Base-by-base conservation (phyloP, 2,329 filamentous ascomycete genomes). In the Grosmannia clavigera region DNA sequence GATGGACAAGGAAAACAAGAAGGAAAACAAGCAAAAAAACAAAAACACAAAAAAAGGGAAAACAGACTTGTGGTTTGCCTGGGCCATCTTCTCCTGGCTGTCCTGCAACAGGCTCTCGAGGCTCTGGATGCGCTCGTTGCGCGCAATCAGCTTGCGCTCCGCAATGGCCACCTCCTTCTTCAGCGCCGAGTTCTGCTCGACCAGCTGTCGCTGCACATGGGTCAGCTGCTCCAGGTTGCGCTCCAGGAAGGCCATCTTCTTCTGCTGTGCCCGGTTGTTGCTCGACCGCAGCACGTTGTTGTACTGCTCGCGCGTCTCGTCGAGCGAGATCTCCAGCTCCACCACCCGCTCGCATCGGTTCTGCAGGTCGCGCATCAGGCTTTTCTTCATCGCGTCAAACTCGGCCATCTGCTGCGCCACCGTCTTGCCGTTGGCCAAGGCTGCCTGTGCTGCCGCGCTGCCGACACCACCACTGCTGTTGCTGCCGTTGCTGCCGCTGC, bases 371-470 rank as follows among this genome's bases (percentile, higher is more conserved):
- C 94, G 89, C 94, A 99, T 99, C 66, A 99, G 80, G 66, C 89
- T 95, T 83, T 99, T 99, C 85, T 99, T 99, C 92, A 99, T 99
- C 62, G 90, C 88, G 73, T 99, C 94, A 68, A 99, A 99, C 71
- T 99, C 94, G 61, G 92, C 90, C 73, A 99, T 95, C 76, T 97
- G 94, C 76, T 99, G 92, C 71, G 95, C 91, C 53, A 97, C 84
- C 14, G 90, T 95, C 81, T 96, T 96, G 79, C 88, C 88, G 68
- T 89, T 90, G 60, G 83, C 76, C 70, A 86, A 16, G 3, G 61
- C 35, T 51, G 31, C 31, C 31, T 31, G 31, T 31, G 31, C 40
- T n/a, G 38, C 16, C 22, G 55, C 14, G 9, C 6, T 12, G 83
- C 76, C 70, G 86, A 19, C 11, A 58, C 35, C 54, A 31, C 40